Percentiles rank a stretch among this genome's conserved stretches.
Conservation (phyloP, 2,329 filamentous ascomycete species). For the Cladosporium sp. region DNA sequence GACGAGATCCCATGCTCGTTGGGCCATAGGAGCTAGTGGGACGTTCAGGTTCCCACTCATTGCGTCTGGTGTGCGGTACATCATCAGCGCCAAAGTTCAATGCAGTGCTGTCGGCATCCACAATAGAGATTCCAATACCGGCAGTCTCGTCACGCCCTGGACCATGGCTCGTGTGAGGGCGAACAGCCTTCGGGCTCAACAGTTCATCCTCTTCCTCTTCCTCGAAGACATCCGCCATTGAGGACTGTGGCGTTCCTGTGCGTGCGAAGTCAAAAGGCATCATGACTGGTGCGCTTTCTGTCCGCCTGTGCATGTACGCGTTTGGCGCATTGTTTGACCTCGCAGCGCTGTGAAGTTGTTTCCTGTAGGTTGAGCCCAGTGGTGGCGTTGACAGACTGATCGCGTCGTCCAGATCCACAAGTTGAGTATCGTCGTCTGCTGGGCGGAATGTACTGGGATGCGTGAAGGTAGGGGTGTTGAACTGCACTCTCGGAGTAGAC, state of each 20-base stretch:
- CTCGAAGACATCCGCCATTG: slow-evolving; percentile 85
- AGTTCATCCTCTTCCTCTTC: slow-evolving; percentile 68
- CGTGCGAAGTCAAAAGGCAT: slow-evolving; percentile 64
- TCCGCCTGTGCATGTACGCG: slow-evolving; percentile 59
- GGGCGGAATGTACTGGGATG: slow-evolving; percentile 15
- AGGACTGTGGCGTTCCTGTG: slow-evolving; percentile 49
- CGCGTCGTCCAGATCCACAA: slow-evolving; percentile 93
- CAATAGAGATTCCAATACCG: slow-evolving; percentile 32
- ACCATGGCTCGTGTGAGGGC: slow-evolving; percentile 31
- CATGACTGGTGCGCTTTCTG: slow-evolving; percentile 78
- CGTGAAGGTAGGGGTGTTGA: slow-evolving; percentile 19
- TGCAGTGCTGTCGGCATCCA: slow-evolving; percentile 29
- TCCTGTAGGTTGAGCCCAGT: slow-evolving; percentile 58
- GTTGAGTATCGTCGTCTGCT: slow-evolving; percentile 64
- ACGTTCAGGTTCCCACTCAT: slow-evolving; percentile 25
- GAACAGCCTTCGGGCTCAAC: slow-evolving; percentile 3
- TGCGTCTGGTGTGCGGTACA: slow-evolving; percentile 20
- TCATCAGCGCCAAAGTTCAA: slow-evolving; percentile 16
- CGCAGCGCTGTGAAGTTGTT: slow-evolving; percentile 63
- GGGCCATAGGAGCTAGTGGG: slow-evolving; percentile 19
- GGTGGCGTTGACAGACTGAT: slow-evolving; percentile 12
- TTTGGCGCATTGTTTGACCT: slow-evolving; percentile 10
- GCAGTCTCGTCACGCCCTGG: slow-evolving; percentile 36
- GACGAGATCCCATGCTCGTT: slow-evolving; percentile 20
- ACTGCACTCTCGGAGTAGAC: slow-evolving; percentile 17